Evolutionary conservation across 2,329 filamentous ascomycete species (phyloP), one percentile per base, ranked within the genome.

Genomic region (Calonectria fujianensis): DNA sequence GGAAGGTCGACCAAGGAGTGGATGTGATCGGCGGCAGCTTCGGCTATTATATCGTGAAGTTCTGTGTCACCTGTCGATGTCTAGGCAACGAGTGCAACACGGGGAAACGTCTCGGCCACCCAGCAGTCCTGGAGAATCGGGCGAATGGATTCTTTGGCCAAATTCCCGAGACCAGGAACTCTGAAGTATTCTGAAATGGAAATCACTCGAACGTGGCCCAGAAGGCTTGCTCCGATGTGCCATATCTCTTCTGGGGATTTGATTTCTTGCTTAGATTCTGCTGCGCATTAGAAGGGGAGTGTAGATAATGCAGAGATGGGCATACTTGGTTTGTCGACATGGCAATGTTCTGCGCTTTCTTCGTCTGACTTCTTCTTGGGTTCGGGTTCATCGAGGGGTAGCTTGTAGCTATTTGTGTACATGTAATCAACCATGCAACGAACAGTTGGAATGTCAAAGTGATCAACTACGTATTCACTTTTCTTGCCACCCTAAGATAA

Each of bases 141-240:
- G 2, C 59, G 16, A 65, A 80, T 69, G 20, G 77, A 73, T 8
- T 29, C 13, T 35, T 64, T 79, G 2, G 77, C 72, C 0, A 77
- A 63, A 10, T 70, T 50, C 8, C 59, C 52, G 6, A 82, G 79
- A 9, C 57, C 54, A 1, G 65, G 59, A 1, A 82, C 69, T 1
- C 57, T 41, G 54, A 79, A 80, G 66, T 80, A 74, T 27, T 82
- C 73, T 4, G 74, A 77, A 48, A 82, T 78, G 1, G 75, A 68
- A 51, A 80, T 81, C 10, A 80, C 72, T 24, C 67, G 61, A 8
- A 81, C 50, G 61, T 82, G 79, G 6, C 68, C 72, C 6, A 77
- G 27, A 3, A 78, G 31, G 6, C 31, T 67, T n/a, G 66, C 70
- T 35, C 24, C 41, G 29, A 65, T 65, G 16, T 32, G 27, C 61